Evolutionary conservation across 306 rosid genomes (phyloP), one percentile per base, ranked within the genome.

Genomic region (Astragalus glycyphyllos): DNA sequence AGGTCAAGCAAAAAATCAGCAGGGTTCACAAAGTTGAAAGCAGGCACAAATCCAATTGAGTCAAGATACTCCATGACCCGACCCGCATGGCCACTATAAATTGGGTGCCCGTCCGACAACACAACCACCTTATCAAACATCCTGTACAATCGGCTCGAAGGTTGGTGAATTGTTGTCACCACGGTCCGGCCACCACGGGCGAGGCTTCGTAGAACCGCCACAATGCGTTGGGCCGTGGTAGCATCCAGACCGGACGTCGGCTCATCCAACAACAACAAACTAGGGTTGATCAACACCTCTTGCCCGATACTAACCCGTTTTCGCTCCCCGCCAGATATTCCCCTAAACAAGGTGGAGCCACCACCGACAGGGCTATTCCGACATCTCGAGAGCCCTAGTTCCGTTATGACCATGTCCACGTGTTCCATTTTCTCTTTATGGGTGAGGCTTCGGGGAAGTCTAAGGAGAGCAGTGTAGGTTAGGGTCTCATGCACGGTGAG

Each of bases 301-400:
- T 89, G 96, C 45, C 96, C 92, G 8, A 89, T 87, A 59, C 90
- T 87, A 11, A 87, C 96, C 63, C 96, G 83, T 59, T 87, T 89
- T 5, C 87, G 58, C 50, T 87, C 96, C 1, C 96, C 96, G 0
- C 96, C 96, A 0, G 96, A 89, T 5, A 89, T 45, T 0, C 96
- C 90, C 6, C 96, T 65, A 0, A 81, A 65, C 38, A 79, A 2
- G 8, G 87, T 68, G 48, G 81, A 58, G 0, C 87, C 88, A 1
- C 92, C 86, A 0, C 92, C 92, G 0, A 86, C n/a, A 0, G 70
- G 48, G 20, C 71, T 75, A 51, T 85, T 82, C 14, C 88, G 80
- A 56, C 92, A 85, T 6, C 83, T 62, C 0, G 76, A 35, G 5
- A 89, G 11, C 4, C 96, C 92, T 34, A 89, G 85, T 44, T 87